Conservation (phyloP, 169 alveolate genomes). For the Plasmodium cynomolgi region DNA sequence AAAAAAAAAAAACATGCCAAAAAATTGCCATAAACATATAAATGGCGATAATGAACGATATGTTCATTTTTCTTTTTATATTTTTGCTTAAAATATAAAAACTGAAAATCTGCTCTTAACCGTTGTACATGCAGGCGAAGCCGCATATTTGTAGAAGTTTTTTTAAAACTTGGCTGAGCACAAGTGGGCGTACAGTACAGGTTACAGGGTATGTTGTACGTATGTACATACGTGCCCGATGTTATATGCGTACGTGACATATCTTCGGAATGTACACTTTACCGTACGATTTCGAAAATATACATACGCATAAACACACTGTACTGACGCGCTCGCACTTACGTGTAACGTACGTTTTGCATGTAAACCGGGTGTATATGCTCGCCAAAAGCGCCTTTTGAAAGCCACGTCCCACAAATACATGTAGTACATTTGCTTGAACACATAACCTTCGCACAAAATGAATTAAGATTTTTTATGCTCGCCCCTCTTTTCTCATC, state of each 20-base stretch:
- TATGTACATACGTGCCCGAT: neutral
- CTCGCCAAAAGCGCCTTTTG: neutral
- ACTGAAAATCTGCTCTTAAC: neutral
- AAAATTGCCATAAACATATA: neutral
- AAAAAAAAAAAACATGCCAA: neutral
- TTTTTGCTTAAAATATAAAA: neutral
- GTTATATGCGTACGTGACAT: neutral
- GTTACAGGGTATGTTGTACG: neutral
- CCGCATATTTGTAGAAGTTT: neutral
- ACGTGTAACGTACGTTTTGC: neutral
- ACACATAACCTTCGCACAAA: neutral
- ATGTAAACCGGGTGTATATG: neutral
- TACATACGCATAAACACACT: neutral
- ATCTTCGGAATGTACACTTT: neutral
- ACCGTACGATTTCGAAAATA: neutral
- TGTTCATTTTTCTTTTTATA: neutral
- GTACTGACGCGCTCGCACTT: neutral
- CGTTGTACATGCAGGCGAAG: conserved; percentile 3
- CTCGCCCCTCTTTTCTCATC: neutral
- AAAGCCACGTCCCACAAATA: neutral
- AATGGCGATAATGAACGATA: neutral
- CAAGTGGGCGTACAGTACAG: neutral
- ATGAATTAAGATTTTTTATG: neutral
- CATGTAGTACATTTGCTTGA: neutral
- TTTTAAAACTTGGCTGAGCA: neutral